Percentiles rank a stretch among this genome's conserved stretches.
Conservation (phyloP, 1,284 basidiomycete genomes). For the Phellopilus nigrolimitatus region DNA sequence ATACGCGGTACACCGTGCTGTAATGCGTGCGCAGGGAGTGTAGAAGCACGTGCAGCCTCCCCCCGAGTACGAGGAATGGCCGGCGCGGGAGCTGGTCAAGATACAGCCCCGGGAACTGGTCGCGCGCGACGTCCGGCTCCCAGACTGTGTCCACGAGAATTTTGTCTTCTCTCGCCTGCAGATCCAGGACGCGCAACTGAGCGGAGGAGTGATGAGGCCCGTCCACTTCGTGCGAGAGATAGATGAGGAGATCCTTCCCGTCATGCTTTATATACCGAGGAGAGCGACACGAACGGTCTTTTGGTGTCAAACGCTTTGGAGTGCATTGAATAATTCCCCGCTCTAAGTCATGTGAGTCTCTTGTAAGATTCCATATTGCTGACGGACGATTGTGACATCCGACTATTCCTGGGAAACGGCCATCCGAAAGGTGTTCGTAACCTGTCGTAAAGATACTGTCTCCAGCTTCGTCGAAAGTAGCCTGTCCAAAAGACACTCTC, state of each 20-base stretch:
- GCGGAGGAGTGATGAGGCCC: slow-evolving; percentile 60
- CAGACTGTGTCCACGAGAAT: slow-evolving; percentile 39
- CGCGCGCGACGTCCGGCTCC: slow-evolving; percentile 24
- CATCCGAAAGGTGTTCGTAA: slow-evolving; percentile 53
- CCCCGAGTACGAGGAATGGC: slow-evolving; percentile 38
- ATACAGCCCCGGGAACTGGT: slow-evolving; percentile 60
- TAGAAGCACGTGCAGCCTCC: slow-evolving; percentile 35
- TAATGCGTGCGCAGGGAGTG: slow-evolving; percentile 52
- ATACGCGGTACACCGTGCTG: slow-evolving; percentile 42
- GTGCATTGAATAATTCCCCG: slow-evolving; percentile 20
- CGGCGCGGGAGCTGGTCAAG: slow-evolving; percentile 41
- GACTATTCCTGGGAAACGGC: slow-evolving; percentile 54
- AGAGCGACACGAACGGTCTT: slow-evolving; percentile 49
- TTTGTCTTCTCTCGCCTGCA: slow-evolving; percentile 21
- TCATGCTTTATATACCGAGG: slow-evolving; percentile 39
- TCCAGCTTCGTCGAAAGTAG: slow-evolving; percentile 41
- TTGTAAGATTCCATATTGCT: slow-evolving; percentile 48
- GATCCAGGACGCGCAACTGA: slow-evolving; percentile 41
- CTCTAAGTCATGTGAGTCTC: not conserved
- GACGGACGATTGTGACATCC: slow-evolving; percentile 60
- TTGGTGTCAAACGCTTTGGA: slow-evolving; percentile 36
- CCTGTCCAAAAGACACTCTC: slow-evolving; percentile 49
- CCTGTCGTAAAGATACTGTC: slow-evolving; percentile 52
- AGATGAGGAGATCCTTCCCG: slow-evolving; percentile 38
- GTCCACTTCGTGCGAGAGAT: slow-evolving; percentile 50